These are phyloP conservation scores for Chaetomium tenue DNA, from an alignment of 495 filamentous ascomycete species.

Conservation along the genomic window DNA sequence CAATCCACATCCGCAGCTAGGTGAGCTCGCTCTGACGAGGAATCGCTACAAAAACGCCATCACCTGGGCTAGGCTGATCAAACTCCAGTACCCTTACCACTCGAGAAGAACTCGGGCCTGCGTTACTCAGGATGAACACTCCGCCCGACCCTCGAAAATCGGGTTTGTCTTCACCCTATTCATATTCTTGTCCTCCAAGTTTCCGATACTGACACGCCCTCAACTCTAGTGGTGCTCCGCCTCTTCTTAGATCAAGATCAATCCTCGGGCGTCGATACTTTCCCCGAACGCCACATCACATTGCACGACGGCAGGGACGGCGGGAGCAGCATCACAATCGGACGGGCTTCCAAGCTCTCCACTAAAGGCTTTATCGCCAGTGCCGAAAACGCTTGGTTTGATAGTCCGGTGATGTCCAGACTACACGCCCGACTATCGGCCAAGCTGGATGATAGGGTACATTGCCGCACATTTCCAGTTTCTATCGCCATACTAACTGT, in stretches of 20 bases:
- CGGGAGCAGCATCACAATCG: conserved; percentile 34
- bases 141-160: neutral
- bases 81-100: neutral
- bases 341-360: conserved; percentile 41
- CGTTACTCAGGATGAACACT: neutral
- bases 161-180: neutral
- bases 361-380: conserved; percentile 40
- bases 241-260: conserved; percentile 13
- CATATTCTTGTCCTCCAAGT: neutral
- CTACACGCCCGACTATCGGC: conserved; percentile 64
- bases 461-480: conserved; percentile 10
- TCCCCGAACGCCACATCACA: conserved; percentile 34
- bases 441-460: conserved; percentile 46
- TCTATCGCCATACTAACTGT: conserved; percentile 17
- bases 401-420: conserved; percentile 79
- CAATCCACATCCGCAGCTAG: neutral
- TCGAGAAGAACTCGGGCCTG: neutral
- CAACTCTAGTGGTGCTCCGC: conserved; percentile 19
- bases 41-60: neutral
- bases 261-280: neutral
- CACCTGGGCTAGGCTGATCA: neutral
- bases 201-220: neutral
- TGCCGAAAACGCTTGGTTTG: conserved; percentile 68
- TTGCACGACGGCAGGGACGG: conserved; percentile 26
- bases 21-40: neutral